Evolutionary conservation across 306 rosid species (phyloP), one percentile per base, ranked within the genome.

Genomic region (Chamaecrista fasciculata): DNA sequence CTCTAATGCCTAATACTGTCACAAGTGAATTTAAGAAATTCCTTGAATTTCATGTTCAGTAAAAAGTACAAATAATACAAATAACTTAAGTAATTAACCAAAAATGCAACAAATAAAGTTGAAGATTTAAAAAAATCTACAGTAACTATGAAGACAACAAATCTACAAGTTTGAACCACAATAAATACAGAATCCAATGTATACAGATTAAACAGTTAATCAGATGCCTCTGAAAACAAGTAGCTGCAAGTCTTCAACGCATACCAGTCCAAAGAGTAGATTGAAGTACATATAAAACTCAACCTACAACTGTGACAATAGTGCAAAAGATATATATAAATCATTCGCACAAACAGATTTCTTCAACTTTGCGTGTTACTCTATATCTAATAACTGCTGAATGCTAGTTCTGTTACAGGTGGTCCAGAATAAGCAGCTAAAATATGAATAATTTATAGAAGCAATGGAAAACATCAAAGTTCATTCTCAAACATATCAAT

Each of bases 161-260:
- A 67, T 49, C 36, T 50, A 29, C 71, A 49, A 29, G 24, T 20
- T 44, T 40, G 31, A 20, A 26, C 49, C 25, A 59, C 25, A 59
- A 71, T 61, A 47, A 47, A 29, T 26, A 71, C 47, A 31, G 34
- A 57, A 56, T 55, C 69, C 52, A 48, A 60, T 33, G 61, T 60
- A 65, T 46, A 71, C 67, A 58, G 49, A 58, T 31, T 58, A 44
- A 16, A 57, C 20, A 43, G 58, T 29, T 20, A 58, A 58, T 71
- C 75, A 48, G 68, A 71, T 37, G 69, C 24, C 68, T 36, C 76
- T 47, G 49, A 67, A 51, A 68, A 68, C 63, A 68, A 31, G 43
- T 37, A 37, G 63, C 73, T 52, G 51, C 73, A 68, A 53, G 73
- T 53, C 62, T 68, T 53, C 62, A 68, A 52, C 39, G 43, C 73